A percentile compares a stretch with the other conserved stretches of the same genome.
Conservation (phyloP, 192 early-diverging fungal species). For the Chytriomyces sp. region DNA sequence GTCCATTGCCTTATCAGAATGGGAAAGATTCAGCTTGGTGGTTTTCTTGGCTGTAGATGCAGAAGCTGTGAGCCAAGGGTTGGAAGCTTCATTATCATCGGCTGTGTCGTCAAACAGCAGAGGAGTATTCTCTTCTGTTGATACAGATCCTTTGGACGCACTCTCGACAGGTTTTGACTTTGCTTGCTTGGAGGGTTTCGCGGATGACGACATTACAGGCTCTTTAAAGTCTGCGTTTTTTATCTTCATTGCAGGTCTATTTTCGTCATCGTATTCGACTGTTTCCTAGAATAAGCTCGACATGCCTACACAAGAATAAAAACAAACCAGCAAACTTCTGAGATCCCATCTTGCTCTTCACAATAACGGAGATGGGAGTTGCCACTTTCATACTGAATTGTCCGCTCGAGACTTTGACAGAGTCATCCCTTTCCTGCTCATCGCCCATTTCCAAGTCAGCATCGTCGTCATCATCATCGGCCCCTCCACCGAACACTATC, state of each 20-base stretch:
- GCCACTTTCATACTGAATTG: slow-evolving; percentile 16
- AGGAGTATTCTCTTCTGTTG: too few relatives aligned
- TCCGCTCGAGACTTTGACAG: neutral
- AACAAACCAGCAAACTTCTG: neutral
- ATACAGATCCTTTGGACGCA: too few relatives aligned
- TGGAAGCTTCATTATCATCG: slow-evolving; percentile 46
- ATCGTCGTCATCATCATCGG: slow-evolving; percentile 34
- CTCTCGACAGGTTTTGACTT: neutral
- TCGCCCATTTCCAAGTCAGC: neutral
- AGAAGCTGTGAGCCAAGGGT: slow-evolving; percentile 74
- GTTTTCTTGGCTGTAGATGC: slow-evolving; percentile 58
- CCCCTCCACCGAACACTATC: slow-evolving; percentile 59
- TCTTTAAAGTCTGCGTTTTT: slow-evolving; percentile 4
- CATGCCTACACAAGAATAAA: neutral
- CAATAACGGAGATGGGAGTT: neutral
- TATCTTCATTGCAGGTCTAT: neutral
- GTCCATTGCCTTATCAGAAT: slow-evolving; percentile 65
- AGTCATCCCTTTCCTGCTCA: neutral
- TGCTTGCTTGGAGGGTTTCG: slow-evolving; percentile 7
- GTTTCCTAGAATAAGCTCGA: neutral
- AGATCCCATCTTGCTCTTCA: neutral
- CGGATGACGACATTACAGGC: neutral
- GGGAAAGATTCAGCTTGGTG: slow-evolving; percentile 55
- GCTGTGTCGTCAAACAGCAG: neutral
- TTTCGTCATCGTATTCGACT: neutral